A percentile compares a stretch with the other conserved stretches of the same genome.
Conservation (phyloP, 2,329 filamentous ascomycete genomes). For the Beauveria pseudobassiana region DNA sequence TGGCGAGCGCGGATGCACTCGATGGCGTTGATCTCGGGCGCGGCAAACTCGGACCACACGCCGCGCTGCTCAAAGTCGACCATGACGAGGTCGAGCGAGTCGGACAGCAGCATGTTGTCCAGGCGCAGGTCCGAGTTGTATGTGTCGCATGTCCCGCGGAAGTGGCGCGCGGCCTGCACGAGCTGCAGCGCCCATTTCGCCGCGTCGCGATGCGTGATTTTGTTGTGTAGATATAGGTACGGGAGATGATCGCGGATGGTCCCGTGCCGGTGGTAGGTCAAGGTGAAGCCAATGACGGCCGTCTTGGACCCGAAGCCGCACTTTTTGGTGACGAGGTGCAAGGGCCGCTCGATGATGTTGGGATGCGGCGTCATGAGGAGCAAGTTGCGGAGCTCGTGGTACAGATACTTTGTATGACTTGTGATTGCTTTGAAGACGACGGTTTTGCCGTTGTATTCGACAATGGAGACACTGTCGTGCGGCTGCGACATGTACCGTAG, state of each 20-base stretch:
- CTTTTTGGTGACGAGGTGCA: constrained; percentile 47
- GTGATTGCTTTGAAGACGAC: constrained; percentile 53
- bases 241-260: constrained; percentile 49
- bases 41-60: constrained; percentile 54
- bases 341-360: constrained; percentile 44
- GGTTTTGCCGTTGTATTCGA: constrained; percentile 32
- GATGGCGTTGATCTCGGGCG: constrained; percentile 52
- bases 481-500: constrained; percentile 46
- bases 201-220: constrained; percentile 36
- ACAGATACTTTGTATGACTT: constrained; percentile 51
- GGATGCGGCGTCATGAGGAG: constrained; percentile 44
- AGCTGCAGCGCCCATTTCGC: constrained; percentile 48
- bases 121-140: constrained; percentile 54
- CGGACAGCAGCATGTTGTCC: constrained; percentile 50
- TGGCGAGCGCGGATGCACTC: constrained; percentile 48
- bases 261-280: constrained; percentile 46
- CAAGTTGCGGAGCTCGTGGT: constrained; percentile 52
- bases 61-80: constrained; percentile 57
- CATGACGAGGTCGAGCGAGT: constrained; percentile 41
- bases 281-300: constrained; percentile 49
- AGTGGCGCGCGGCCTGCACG: constrained; percentile 42
- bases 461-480: constrained; percentile 52
- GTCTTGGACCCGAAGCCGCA: constrained; percentile 49
- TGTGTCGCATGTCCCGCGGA: constrained; percentile 35
- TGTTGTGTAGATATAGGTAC: constrained; percentile 38